Evolutionary conservation across 352 stramenopile species (phyloP).

Genomic region (Phytophthora chlamydospora): DNA sequence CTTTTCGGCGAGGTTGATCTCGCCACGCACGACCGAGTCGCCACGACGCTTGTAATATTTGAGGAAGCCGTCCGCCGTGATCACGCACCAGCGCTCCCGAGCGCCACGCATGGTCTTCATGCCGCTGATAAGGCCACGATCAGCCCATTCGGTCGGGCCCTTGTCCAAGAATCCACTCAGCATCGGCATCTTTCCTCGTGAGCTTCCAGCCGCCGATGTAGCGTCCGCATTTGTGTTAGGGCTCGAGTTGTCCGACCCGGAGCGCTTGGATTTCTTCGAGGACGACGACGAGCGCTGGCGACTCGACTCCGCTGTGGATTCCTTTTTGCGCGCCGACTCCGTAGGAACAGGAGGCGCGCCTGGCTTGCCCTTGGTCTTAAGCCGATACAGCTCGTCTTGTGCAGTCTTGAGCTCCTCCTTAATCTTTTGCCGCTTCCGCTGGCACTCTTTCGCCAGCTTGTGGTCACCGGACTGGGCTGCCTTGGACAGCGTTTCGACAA

Average conservation of each 20-base stretch:
- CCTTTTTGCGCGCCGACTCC: slow-evolving; percentile 23
- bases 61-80: slow-evolving; percentile 70
- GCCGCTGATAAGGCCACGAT: slow-evolving; percentile 73
- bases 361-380: slow-evolving; percentile 54
- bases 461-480: slow-evolving; percentile 74
- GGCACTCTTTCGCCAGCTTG: slow-evolving; percentile 76
- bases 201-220: slow-evolving; percentile 19
- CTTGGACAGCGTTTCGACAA: slow-evolving; percentile 78
- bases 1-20: slow-evolving; percentile 81
- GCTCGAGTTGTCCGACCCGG: slow-evolving; percentile 34
- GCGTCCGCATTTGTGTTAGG: slow-evolving; percentile 26
- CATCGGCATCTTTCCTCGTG: slow-evolving; percentile 68
- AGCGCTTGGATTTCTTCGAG: slow-evolving; percentile 39
- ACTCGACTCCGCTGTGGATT: slow-evolving; percentile 17
- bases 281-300: slow-evolving; percentile 22
- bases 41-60: slow-evolving; percentile 90
- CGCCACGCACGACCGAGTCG: slow-evolving; percentile 78
- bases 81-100: slow-evolving; percentile 86
- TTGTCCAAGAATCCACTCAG: slow-evolving; percentile 84
- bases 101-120: slow-evolving; percentile 89
- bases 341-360: slow-evolving; percentile 10
- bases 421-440: slow-evolving; percentile 72
- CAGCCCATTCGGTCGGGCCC: slow-evolving; percentile 86
- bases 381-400: slow-evolving; percentile 65
- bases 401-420: slow-evolving; percentile 79